Evolutionary conservation across 805 yeast species (phyloP).

Genomic region (Kluyveromyces lactis): DNA sequence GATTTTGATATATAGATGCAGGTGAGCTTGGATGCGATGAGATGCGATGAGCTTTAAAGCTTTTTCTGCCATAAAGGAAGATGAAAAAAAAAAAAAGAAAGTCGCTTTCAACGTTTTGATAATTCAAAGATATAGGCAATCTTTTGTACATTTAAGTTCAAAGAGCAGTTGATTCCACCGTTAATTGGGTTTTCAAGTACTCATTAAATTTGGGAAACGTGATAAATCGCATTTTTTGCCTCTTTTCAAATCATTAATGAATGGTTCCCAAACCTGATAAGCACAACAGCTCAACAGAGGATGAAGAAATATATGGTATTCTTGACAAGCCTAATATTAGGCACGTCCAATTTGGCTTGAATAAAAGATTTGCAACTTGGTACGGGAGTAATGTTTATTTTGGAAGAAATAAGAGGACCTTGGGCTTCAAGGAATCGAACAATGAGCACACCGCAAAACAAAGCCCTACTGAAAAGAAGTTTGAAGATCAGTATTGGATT

Average conservation of each 20-base stretch:
- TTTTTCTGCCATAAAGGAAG: neutral
- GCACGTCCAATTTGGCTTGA: conserved; percentile 55
- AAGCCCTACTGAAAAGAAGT: neutral
- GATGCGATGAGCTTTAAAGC: conserved; percentile 9
- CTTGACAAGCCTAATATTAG: conserved; percentile 54
- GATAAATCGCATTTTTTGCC: too few relatives aligned
- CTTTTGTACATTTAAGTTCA: too few relatives aligned
- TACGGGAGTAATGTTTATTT: conserved; percentile 81
- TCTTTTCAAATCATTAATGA: neutral
- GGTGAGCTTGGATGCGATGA: conserved; percentile 1
- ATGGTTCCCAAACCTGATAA: conserved; percentile 4
- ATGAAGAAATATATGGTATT: conserved; percentile 48
- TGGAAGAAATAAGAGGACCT: conserved; percentile 34
- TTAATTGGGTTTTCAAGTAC: too few relatives aligned
- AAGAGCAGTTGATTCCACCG: too few relatives aligned
- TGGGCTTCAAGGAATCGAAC: conserved; percentile 35
- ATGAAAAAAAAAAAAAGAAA: conserved; percentile 1
- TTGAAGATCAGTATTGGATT: conserved; percentile 37
- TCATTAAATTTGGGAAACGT: too few relatives aligned
- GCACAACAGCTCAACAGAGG: conserved; percentile 22
- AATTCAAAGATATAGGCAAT: too few relatives aligned
- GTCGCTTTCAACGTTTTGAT: conserved; percentile 5
- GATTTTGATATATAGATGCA: too few relatives aligned
- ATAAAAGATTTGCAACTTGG: conserved; percentile 69
- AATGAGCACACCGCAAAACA: conserved; percentile 11